A percentile compares a stretch with the other conserved stretches of the same genome.
These are phyloP conservation scores for Sanghuangporus sanghuang DNA, from an alignment of 1,284 basidiomycete species.

Conservation along the genomic window DNA sequence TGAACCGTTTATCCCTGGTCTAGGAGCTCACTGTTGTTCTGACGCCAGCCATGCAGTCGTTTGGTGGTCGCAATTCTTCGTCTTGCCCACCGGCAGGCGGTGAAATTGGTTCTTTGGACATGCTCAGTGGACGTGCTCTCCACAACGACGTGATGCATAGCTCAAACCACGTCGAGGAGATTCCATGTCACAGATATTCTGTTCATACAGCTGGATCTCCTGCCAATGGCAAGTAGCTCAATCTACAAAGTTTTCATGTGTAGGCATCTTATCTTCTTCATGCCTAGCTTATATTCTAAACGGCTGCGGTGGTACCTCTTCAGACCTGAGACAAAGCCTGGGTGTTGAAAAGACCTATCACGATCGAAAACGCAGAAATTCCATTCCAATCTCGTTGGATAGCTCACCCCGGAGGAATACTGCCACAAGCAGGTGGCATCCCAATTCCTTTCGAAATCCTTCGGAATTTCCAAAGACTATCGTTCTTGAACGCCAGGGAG, in stretches of 20 bases:
- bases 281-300: background rate
- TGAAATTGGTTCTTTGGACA: background rate
- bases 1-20: background rate
- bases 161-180: background rate
- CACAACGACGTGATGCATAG: background rate
- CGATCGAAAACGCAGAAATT: background rate
- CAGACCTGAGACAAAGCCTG: background rate
- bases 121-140: background rate
- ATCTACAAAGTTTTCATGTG: too few species aligned
- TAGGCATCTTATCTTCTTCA: background rate
- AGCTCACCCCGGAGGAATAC: background rate
- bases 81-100: background rate
- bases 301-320: background rate
- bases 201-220: background rate
- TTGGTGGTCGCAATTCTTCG: background rate
- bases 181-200: background rate
- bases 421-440: background rate
- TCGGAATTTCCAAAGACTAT: background rate
- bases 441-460: background rate
- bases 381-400: background rate
- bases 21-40: background rate
- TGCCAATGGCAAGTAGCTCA: background rate
- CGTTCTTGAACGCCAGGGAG: slow-evolving; percentile 4
- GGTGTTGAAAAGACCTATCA: background rate
- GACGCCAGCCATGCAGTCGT: background rate